Evolutionary conservation across 805 yeast species (phyloP).

Genomic region (Wickerhamomyces mucosus): DNA sequence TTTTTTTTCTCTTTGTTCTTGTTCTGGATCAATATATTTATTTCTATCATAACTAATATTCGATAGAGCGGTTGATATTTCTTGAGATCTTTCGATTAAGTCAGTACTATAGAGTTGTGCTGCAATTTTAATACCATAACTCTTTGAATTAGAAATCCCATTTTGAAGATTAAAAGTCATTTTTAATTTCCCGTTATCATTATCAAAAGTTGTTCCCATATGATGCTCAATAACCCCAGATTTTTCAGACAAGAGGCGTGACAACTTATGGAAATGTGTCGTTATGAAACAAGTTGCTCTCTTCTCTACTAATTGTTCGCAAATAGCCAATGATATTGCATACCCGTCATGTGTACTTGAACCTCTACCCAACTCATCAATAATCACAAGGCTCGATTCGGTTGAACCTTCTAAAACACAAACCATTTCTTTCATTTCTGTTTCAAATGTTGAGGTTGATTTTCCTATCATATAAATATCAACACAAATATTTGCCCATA

Average conservation of each 20-base stretch:
- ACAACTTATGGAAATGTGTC: constrained; percentile 37
- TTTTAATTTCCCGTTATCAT: constrained; percentile 10
- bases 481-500: constrained; percentile 29
- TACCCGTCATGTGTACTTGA: constrained; percentile 42
- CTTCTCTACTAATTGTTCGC: constrained; percentile 25
- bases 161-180: constrained; percentile 24
- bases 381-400: constrained; percentile 27
- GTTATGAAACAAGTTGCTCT: constrained; percentile 28
- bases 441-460: constrained; percentile 33
- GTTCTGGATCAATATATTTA: constrained; percentile 3
- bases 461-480: constrained; percentile 17
- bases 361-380: constrained; percentile 52
- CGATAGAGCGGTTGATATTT: constrained; percentile 13
- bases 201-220: constrained; percentile 23
- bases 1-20: constrained; percentile 16
- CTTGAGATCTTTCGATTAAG: constrained; percentile 21
- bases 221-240: constrained; percentile 28
- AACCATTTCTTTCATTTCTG: constrained; percentile 40
- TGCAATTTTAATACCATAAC: constrained; percentile 25
- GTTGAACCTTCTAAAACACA: constrained; percentile 30
- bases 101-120: constrained; percentile 16
- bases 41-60: constrained; percentile 4
- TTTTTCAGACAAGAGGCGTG: constrained; percentile 24
- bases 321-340: constrained; percentile 36
- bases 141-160: constrained; percentile 17